Base-by-base conservation (phyloP, 108 stramenopile genomes). In the Conticribra weissflogii region DNA sequence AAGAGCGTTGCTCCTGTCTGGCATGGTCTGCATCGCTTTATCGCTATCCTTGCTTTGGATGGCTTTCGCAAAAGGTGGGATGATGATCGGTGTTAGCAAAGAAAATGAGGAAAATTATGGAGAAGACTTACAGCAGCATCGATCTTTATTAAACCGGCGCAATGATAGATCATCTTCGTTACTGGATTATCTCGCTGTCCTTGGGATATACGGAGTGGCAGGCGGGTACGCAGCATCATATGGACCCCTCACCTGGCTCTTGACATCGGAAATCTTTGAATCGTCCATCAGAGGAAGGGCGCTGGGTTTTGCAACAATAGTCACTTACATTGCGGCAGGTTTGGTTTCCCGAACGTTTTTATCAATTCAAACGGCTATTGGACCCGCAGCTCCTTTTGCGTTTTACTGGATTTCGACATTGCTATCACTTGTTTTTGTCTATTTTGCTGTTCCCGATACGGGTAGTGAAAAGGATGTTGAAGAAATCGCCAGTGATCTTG, bases 201-300 rank as follows among this genome's bases (percentile, higher is more conserved):
- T 82, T 16, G 89, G 89, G 9, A 82, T 87, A 3, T 61, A 88
- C 31, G 65, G 86, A 0, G 84, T 91, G 9, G 90, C 87, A 2
- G 62, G 56, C 24, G 90, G 90, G 12, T 91, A 91, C 74, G 86
- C 87, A 25, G 66, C 79, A 49, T 83, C 82, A 2, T 91, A 82
- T 68, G 90, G 86, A 4, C 87, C 90, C 0, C 68, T 91, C 24
- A 83, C 82, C 34, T 91, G 90, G 90, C 60, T 91, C 15, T 59
- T 91, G 22, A 85, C 83, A 25, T 81, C 81, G 12, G 90, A 91
- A 69, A 31, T 91, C 8, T 91, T 91, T 66, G 86, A 85, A 0
- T 83, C 87, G 7, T 66, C 85, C 23, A 86, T 91, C 49, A 79
- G 90, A 16, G 90, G 87, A 28, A 57, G 90, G 51, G 90, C 87